phyloP scores from a whole-genome alignment of 1,284 basidiomycete genomes.

The Cutaneotrichosporon cavernicola region DNA sequence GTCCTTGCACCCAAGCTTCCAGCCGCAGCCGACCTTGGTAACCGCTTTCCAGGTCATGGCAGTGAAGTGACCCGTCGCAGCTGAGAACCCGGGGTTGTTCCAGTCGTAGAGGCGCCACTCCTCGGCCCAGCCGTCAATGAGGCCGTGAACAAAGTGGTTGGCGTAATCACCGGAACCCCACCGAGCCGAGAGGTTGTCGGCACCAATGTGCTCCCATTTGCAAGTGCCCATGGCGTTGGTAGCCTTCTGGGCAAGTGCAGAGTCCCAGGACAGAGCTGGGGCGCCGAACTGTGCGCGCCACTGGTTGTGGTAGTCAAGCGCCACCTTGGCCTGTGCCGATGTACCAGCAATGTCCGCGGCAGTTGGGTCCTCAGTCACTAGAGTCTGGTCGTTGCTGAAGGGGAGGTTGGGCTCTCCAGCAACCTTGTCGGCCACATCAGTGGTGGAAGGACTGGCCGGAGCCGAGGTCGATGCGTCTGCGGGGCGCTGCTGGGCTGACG shows the following conservation, averaged over 20 bases:
- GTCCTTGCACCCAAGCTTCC: slow-evolving; percentile 13
- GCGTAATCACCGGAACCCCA: not conserved
- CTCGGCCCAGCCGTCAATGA: slow-evolving; percentile 15
- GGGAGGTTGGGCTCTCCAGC: slow-evolving; percentile 33
- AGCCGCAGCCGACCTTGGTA: slow-evolving; percentile 44
- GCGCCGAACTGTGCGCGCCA: slow-evolving; percentile 18
- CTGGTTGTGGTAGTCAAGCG: slow-evolving; percentile 21
- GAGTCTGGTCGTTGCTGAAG: slow-evolving; percentile 55
- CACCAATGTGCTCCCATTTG: slow-evolving; percentile 10
- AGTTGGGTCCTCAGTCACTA: slow-evolving; percentile 51
- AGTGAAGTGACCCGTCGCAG: slow-evolving; percentile 42
- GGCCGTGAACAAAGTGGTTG: not conserved
- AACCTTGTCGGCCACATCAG: not conserved
- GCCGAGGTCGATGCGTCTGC: not conserved
- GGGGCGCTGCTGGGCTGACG: not conserved
- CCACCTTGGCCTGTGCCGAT: slow-evolving; percentile 9
- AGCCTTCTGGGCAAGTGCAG: slow-evolving; percentile 4
- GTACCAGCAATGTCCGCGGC: slow-evolving; percentile 27
- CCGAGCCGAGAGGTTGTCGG: slow-evolving; percentile 13
- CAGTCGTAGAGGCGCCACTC: slow-evolving; percentile 24
- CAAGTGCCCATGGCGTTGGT: slow-evolving; percentile 1
- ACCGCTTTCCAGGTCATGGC: slow-evolving; percentile 48
- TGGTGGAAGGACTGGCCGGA: not conserved
- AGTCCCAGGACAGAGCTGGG: slow-evolving; percentile 12
- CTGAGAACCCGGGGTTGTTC: slow-evolving; percentile 31